Conservation (phyloP, 352 stramenopile genomes). For the Phytophthora chlamydospora region DNA sequence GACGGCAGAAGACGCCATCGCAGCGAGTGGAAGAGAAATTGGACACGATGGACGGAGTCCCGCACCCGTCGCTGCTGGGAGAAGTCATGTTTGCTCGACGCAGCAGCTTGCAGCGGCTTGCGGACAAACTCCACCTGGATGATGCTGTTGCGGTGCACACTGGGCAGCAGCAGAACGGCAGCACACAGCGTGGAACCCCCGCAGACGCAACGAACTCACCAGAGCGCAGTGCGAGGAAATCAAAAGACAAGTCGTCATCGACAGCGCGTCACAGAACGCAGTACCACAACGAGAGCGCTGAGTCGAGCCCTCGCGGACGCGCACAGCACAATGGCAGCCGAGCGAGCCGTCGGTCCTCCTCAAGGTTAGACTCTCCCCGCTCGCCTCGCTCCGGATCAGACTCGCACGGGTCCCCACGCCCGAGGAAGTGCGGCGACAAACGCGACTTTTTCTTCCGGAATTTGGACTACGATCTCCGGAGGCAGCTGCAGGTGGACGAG, state of each 20-base stretch:
- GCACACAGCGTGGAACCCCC: conserved; percentile 9
- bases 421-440: conserved; percentile 77
- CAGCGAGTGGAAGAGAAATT: conserved; percentile 16
- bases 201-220: conserved; percentile 1
- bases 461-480: conserved; percentile 69
- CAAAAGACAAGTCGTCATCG: conserved; percentile 23
- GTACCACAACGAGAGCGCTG: conserved; percentile 26
- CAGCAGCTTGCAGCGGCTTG: conserved; percentile 68
- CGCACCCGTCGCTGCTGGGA: conserved; percentile 44
- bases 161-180: conserved; percentile 3
- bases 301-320: conserved; percentile 27
- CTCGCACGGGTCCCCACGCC: conserved; percentile 27
- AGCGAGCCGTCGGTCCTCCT: conserved; percentile 18
- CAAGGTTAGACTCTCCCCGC: conserved; percentile 30
- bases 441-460: conserved; percentile 87
- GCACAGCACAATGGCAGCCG: conserved; percentile 20
- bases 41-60: conserved; percentile 24
- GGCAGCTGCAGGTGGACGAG: conserved; percentile 75
- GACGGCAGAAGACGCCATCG: conserved; percentile 27
- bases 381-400: conserved; percentile 30
- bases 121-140: conserved; percentile 51
- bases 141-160: conserved; percentile 25
- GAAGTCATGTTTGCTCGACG: conserved; percentile 41
- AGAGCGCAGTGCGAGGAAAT: conserved; percentile 25
- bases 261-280: conserved; percentile 20